Evolutionary conservation across 176 grass and related monocot species (phyloP).

Genomic region (Canna indica): DNA sequence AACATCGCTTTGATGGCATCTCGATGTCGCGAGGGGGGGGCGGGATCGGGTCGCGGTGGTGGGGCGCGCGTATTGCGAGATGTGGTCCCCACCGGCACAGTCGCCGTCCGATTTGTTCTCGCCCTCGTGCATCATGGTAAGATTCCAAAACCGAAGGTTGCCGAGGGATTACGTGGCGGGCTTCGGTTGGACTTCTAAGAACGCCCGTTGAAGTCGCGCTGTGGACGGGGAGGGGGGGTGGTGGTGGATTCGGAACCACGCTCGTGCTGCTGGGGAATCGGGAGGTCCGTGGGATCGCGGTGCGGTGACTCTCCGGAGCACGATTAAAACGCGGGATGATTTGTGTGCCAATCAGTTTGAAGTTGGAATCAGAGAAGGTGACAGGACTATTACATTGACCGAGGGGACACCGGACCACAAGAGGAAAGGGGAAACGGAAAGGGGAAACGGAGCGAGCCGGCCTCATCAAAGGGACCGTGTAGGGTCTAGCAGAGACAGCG

Average conservation of each 20-base stretch:
- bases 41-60: no score
- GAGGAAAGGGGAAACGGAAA: background rate
- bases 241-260: background rate
- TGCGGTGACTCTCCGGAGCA: background rate
- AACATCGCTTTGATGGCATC: background rate
- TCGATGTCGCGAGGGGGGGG: no score
- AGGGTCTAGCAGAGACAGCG: constrained; percentile 24
- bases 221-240: background rate
- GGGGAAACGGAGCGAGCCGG: background rate
- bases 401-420: no score
- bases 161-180: background rate
- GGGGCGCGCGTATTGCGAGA: no score
- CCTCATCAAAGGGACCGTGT: constrained; percentile 23
- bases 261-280: background rate
- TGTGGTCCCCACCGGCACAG: background rate
- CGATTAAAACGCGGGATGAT: background rate
- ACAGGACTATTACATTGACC: no score
- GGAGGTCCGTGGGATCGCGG: background rate
- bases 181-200: background rate
- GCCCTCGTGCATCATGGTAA: background rate
- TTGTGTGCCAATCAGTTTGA: no score
- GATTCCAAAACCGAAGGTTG: background rate
- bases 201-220: background rate
- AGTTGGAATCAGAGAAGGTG: no score
- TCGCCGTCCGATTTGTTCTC: background rate